Conservation (phyloP, 164 flowering plant genomes). For the Magnolia kwangsiensis region DNA sequence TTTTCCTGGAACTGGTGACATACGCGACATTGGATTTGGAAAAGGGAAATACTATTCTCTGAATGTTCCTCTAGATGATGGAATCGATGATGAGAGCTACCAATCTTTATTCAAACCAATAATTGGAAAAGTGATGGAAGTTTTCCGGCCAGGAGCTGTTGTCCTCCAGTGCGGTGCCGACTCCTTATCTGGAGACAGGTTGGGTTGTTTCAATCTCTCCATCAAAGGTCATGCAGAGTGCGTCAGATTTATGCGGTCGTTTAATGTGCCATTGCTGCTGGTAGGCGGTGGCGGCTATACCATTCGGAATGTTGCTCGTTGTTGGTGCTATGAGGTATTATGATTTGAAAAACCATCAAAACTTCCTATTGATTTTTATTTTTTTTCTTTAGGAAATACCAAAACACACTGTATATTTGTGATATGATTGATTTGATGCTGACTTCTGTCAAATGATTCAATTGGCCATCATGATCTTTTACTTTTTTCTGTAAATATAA, state of each 20-base stretch:
- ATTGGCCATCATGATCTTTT: no score
- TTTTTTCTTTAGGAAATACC: neutral
- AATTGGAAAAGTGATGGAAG: constrained; percentile 70
- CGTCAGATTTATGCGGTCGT: constrained; percentile 68
- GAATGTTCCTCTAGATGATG: constrained; percentile 58
- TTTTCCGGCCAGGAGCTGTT: constrained; percentile 69
- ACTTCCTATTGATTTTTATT: neutral
- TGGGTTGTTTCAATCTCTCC: constrained; percentile 79
- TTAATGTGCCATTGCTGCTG: constrained; percentile 68
- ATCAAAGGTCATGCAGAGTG: constrained; percentile 80
- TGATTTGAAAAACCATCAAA: neutral
- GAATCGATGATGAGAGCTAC: constrained; percentile 57
- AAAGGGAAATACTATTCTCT: constrained; percentile 55
- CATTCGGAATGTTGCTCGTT: constrained; percentile 78
- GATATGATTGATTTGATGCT: no score
- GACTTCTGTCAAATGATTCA: no score
- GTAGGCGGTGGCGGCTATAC: constrained; percentile 83
- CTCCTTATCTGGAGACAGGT: constrained; percentile 67
- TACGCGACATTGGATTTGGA: constrained; percentile 44
- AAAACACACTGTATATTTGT: no score
- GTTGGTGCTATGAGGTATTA: constrained; percentile 79
- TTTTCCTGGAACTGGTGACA: constrained; percentile 60
- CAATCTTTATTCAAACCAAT: constrained; percentile 56
- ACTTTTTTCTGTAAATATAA: no score
- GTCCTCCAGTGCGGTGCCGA: constrained; percentile 82